These are phyloP conservation scores for Eucalyptus rudis DNA, from an alignment of 345 rosid genomes.

Conservation along the genomic window DNA sequence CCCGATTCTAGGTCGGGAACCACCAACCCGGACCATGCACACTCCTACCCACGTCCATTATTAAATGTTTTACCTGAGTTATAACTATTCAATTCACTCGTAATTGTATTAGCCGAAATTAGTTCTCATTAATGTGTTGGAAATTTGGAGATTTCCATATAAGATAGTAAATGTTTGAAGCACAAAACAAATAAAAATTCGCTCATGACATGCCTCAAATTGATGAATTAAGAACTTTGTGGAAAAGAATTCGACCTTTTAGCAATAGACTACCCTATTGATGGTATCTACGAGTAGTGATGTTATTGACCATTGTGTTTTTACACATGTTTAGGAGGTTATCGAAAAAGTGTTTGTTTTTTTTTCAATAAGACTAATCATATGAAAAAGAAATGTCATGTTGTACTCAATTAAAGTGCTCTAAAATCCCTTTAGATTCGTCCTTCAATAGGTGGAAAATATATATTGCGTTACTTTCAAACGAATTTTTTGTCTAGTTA, in stretches of 20 bases:
- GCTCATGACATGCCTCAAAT: not conserved
- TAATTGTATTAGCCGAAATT: not conserved
- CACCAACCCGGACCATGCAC: too few species aligned
- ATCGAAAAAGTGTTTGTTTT: not conserved
- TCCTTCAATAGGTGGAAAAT: not conserved
- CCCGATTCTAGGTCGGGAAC: too few species aligned
- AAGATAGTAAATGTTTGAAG: not conserved
- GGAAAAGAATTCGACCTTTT: not conserved
- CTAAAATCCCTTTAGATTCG: not conserved
- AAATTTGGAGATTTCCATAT: not conserved
- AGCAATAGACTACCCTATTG: not conserved
- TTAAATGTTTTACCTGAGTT: fast-evolving
- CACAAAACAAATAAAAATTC: not conserved
- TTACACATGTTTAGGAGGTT: not conserved
- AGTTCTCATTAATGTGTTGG: fast-evolving
- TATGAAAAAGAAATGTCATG: not conserved
- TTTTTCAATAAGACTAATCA: not conserved
- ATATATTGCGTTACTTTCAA: not conserved
- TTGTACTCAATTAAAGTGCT: not conserved
- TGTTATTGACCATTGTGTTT: not conserved
- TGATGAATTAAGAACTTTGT: not conserved
- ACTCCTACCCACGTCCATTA: too few species aligned
- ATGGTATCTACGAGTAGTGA: not conserved
- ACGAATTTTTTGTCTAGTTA: not conserved
- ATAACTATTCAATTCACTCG: not conserved